These are phyloP conservation scores for Candida silvicultrix DNA, from an alignment of 805 yeast species.

Conservation along the genomic window DNA sequence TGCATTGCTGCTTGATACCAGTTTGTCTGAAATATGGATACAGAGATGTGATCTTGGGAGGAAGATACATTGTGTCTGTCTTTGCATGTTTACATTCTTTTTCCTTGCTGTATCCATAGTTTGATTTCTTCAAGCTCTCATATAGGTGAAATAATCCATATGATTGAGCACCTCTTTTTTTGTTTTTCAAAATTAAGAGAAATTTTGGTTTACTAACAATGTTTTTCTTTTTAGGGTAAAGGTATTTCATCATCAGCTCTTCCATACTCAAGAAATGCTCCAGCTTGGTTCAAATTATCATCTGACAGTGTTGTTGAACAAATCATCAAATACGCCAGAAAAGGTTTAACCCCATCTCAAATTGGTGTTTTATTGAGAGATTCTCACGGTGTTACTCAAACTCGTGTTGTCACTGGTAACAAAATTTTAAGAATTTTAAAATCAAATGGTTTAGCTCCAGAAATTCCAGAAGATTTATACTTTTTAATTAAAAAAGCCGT, in stretches of 20 bases:
- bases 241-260: slow-evolving; percentile 98
- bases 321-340: slow-evolving; percentile 98
- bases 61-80: no score
- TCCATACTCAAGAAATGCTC: slow-evolving; percentile 98
- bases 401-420: slow-evolving; percentile 98
- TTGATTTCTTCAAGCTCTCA: slow-evolving; percentile 1
- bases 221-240: slow-evolving; percentile 66
- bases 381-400: slow-evolving; percentile 99
- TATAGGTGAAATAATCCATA: not conserved
- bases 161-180: not conserved
- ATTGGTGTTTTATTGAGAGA: slow-evolving; percentile 99
- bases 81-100: no score
- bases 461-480: slow-evolving; percentile 99
- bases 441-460: slow-evolving; percentile 99
- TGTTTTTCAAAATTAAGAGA: not conserved
- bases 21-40: slow-evolving; percentile 28
- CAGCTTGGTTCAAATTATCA: slow-evolving; percentile 98
- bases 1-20: slow-evolving; percentile 43
- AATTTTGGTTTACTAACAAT: slow-evolving; percentile 34
- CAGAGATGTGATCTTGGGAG: slow-evolving; percentile 3
- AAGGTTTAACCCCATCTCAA: slow-evolving; percentile 99
- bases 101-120: not conserved
- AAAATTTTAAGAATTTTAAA: slow-evolving; percentile 98
- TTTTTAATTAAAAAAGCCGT: slow-evolving; percentile 99
- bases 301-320: slow-evolving; percentile 96